phyloP scores from a whole-genome alignment of 1,284 basidiomycete genomes.

The Ganoderma multipileum region DNA sequence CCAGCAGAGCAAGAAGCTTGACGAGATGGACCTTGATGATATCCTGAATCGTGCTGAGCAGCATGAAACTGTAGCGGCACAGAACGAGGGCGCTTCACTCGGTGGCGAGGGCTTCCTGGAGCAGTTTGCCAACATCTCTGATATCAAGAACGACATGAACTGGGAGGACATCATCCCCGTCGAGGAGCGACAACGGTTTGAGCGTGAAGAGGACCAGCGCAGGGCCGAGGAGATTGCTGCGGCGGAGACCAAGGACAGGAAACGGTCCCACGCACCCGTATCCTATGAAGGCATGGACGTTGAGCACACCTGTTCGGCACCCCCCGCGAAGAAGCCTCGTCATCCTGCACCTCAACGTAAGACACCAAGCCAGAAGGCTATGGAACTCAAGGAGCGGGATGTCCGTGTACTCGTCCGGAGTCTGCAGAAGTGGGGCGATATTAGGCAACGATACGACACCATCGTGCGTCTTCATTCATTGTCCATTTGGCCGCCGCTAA shows the following conservation, averaged over 20 bases:
- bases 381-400: constrained; percentile 97
- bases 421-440: constrained; percentile 97
- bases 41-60: constrained; percentile 97
- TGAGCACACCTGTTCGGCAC: constrained; percentile 67
- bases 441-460: constrained; percentile 91
- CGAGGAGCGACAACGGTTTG: constrained; percentile 88
- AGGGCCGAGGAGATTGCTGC: constrained; percentile 72
- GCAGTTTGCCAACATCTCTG: constrained; percentile 95
- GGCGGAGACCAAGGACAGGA: constrained; percentile 75
- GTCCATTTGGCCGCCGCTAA: constrained; percentile 8
- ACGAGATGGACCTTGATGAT: constrained; percentile 99
- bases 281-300: constrained; percentile 94
- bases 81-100: constrained; percentile 84
- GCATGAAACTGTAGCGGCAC: constrained; percentile 90
- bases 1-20: constrained; percentile 94
- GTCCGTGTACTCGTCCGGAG: constrained; percentile 95
- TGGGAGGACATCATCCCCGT: constrained; percentile 99
- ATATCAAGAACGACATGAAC: constrained; percentile 97
- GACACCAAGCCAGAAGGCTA: constrained; percentile 90
- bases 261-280: constrained; percentile 85
- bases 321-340: constrained; percentile 78
- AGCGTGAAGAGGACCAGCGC: constrained; percentile 82
- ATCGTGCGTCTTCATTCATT: constrained; percentile 71
- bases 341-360: constrained; percentile 73
- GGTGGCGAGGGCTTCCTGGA: constrained; percentile 98